phyloP scores from a whole-genome alignment of 345 rosid species.

The Eutrema heterophyllum region DNA sequence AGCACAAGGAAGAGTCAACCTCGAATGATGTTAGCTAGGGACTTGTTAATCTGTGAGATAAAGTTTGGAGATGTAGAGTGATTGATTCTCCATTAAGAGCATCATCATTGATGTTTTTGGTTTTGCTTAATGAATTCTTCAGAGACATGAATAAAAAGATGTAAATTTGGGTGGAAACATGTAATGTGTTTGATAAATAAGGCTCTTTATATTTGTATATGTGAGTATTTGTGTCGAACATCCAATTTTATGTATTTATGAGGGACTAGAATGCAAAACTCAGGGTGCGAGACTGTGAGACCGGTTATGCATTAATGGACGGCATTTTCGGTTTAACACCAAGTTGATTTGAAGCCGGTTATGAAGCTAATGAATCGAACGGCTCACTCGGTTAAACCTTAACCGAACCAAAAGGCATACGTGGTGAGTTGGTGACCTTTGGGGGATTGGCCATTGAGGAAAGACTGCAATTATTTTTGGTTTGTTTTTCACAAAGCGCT shows the following conservation, averaged over 20 bases:
- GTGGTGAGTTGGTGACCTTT: too few relatives aligned
- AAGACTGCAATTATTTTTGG: neutral
- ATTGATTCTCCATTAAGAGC: constrained; percentile 14
- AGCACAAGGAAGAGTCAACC: constrained; percentile 9
- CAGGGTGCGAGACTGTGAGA: too few relatives aligned
- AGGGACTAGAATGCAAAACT: too few relatives aligned
- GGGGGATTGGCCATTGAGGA: neutral
- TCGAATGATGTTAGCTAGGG: constrained; percentile 10
- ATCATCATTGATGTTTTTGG: constrained; percentile 19
- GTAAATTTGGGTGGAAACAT: constrained; percentile 30
- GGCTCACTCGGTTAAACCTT: too few relatives aligned
- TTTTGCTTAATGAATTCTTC: neutral
- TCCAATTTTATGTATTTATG: too few relatives aligned
- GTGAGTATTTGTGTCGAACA: neutral
- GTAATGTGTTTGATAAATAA: constrained; percentile 8
- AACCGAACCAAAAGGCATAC: too few relatives aligned
- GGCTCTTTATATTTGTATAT: constrained; percentile 12
- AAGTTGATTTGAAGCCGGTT: neutral
- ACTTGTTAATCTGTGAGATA: constrained; percentile 1
- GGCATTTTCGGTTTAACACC: neutral
- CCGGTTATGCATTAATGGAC: too few relatives aligned
- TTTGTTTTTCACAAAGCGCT: too few relatives aligned
- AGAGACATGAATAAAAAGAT: neutral
- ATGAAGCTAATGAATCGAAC: too few relatives aligned
- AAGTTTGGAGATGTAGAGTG: constrained; percentile 5